These are phyloP conservation scores for Boechera stricta DNA, from an alignment of 345 rosid species.

Conservation along the genomic window DNA sequence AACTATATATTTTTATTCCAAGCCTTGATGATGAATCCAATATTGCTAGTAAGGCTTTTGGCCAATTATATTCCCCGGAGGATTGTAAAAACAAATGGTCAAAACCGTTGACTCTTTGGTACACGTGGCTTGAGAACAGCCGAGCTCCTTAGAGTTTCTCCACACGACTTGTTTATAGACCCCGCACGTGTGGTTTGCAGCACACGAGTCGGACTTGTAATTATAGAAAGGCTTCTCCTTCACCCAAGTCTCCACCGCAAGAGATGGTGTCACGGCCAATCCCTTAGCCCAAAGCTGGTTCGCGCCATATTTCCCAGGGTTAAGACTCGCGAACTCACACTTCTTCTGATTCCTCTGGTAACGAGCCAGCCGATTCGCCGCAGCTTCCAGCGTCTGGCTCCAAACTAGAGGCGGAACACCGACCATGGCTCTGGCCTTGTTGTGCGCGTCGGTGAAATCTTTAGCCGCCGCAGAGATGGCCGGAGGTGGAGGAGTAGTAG, in stretches of 20 bases:
- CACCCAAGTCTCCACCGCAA: constrained; percentile 77
- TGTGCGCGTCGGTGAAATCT: constrained; percentile 70
- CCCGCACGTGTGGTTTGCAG: constrained; percentile 61
- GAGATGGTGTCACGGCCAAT: constrained; percentile 53
- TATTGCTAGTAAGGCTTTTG: constrained; percentile 67
- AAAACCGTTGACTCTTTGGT: constrained; percentile 53
- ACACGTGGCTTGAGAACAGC: constrained; percentile 77
- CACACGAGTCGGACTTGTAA: constrained; percentile 62
- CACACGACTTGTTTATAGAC: constrained; percentile 87
- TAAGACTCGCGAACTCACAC: constrained; percentile 74
- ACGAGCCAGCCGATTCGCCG: constrained; percentile 56
- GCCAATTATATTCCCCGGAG: constrained; percentile 81
- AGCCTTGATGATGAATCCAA: background rate
- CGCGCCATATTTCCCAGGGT: constrained; percentile 60
- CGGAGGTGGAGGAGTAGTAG: constrained; percentile 29
- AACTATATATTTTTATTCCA: background rate
- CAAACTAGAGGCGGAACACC: constrained; percentile 70
- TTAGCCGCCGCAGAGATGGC: constrained; percentile 45
- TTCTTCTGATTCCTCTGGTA: constrained; percentile 68
- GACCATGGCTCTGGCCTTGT: constrained; percentile 72
- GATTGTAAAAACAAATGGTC: constrained; percentile 80
- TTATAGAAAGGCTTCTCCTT: constrained; percentile 66
- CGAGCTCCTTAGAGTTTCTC: constrained; percentile 69
- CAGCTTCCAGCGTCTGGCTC: constrained; percentile 63
- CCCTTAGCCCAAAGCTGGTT: constrained; percentile 77